Evolutionary conservation across 2,329 filamentous ascomycete species (phyloP).

Genomic region (Chalaropsis ovoidea): DNA sequence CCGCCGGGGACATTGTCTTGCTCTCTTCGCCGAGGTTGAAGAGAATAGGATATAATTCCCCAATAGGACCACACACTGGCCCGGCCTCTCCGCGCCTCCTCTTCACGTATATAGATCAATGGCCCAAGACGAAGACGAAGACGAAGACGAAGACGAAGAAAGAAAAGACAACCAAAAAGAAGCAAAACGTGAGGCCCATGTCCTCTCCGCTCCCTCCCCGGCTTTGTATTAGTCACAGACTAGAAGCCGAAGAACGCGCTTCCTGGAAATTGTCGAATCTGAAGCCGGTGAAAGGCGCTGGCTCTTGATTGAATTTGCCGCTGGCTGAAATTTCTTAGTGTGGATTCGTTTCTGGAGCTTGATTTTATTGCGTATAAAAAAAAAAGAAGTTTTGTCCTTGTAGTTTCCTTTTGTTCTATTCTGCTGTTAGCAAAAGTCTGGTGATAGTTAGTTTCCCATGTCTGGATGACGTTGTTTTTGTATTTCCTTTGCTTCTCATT

Average conservation of each 20-base stretch:
- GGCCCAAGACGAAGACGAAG: too few species aligned
- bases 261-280: neutral
- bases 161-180: too few species aligned
- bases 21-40: too few species aligned
- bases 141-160: too few species aligned
- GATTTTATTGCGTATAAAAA: neutral
- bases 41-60: too few species aligned
- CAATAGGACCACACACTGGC: too few species aligned
- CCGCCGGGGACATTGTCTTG: too few species aligned
- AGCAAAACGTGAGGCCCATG: too few species aligned
- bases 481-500: neutral
- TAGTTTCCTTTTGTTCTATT: neutral
- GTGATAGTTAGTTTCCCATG: neutral
- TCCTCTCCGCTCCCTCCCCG: neutral
- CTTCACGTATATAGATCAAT: too few species aligned
- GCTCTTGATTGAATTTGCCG: neutral
- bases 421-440: too few species aligned
- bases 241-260: too few species aligned
- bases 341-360: neutral
- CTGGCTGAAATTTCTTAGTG: neutral
- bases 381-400: neutral
- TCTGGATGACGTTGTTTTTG: neutral
- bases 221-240: neutral
- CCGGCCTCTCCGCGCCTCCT: too few species aligned
- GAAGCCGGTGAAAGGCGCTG: neutral